These are phyloP conservation scores for Fomitopsis pinicola DNA, from an alignment of 1,284 basidiomycete genomes.

Conservation along the genomic window DNA sequence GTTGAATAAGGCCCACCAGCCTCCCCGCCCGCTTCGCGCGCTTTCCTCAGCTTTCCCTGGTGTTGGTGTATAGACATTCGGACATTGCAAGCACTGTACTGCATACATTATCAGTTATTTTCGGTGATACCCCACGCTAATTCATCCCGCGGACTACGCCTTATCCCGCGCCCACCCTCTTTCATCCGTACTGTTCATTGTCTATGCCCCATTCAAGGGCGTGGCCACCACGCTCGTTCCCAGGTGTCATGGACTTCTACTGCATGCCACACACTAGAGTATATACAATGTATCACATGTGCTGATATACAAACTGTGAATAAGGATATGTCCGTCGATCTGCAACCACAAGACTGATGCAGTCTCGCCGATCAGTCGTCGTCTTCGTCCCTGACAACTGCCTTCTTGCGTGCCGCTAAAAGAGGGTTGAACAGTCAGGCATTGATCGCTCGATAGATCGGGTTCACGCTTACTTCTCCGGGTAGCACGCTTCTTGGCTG, in stretches of 20 bases:
- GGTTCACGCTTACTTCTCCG: conserved; percentile 33
- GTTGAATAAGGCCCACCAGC: conserved; percentile 27
- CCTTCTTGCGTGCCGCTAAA: conserved; percentile 20
- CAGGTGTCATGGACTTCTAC: not conserved
- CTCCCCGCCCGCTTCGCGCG: not conserved
- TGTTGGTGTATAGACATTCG: not conserved
- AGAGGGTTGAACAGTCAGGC: not conserved
- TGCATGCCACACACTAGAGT: conserved; percentile 9
- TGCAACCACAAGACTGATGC: not conserved
- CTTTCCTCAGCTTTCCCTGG: not conserved
- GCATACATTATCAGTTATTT: conserved; percentile 6
- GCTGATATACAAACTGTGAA: conserved; percentile 20
- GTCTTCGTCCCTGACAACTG: conserved; percentile 9
- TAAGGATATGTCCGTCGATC: conserved; percentile 5
- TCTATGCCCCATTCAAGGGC: not conserved
- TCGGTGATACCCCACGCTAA: conserved; percentile 1
- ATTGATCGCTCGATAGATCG: not conserved
- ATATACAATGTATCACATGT: conserved; percentile 23
- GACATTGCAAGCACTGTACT: not conserved
- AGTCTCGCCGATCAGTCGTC: conserved; percentile 10
- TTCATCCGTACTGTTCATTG: conserved; percentile 4
- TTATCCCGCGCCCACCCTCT: conserved; percentile 2
- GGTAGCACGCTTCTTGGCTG: conserved; percentile 64
- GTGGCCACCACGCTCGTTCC: conserved; percentile 3
- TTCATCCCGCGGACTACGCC: not conserved